A percentile compares a stretch with the other conserved stretches of the same genome.
Evolutionary conservation across 2,329 filamentous ascomycete genomes (phyloP).

Genomic region (Emmonsia crescens): DNA sequence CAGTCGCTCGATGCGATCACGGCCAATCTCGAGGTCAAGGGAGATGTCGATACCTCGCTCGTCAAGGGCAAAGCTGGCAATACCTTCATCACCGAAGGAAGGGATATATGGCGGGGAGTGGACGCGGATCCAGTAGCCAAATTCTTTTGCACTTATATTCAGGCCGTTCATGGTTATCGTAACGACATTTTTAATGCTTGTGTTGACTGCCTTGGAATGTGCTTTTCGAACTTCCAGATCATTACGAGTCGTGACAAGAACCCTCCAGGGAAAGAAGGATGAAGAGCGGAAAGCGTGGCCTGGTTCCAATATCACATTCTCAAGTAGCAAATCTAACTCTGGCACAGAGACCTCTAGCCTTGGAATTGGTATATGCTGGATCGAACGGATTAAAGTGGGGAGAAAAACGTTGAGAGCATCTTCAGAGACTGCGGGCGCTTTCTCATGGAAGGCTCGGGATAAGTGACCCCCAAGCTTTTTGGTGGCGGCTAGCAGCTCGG

Average conservation of each 20-base stretch:
- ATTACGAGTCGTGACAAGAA: conserved; percentile 74
- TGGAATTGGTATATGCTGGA: conserved; percentile 84
- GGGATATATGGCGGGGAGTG: conserved; percentile 61
- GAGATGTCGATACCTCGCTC: conserved; percentile 78
- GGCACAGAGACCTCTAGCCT: conserved; percentile 79
- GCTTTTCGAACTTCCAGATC: conserved; percentile 77
- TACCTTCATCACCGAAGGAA: conserved; percentile 63
- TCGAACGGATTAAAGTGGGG: conserved; percentile 60
- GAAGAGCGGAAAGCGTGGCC: conserved; percentile 72
- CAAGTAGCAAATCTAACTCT: conserved; percentile 71
- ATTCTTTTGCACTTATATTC: conserved; percentile 70
- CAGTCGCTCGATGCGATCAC: conserved; percentile 68
- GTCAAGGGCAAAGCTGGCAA: conserved; percentile 76
- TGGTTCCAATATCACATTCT: conserved; percentile 84
- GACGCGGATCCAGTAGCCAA: conserved; percentile 80
- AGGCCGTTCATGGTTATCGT: conserved; percentile 73
- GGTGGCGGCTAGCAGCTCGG: conserved; percentile 56
- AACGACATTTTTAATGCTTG: conserved; percentile 58
- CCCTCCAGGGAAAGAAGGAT: conserved; percentile 77
- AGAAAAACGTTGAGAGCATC: conserved; percentile 73
- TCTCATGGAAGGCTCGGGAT: conserved; percentile 52
- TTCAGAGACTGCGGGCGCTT: conserved; percentile 60
- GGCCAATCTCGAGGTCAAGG: conserved; percentile 72
- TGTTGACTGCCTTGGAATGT: conserved; percentile 53
- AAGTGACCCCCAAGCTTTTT: conserved; percentile 59